Evolutionary conservation across 2,329 filamentous ascomycete species (phyloP).

Genomic region (Fusarium pseudonygamai): DNA sequence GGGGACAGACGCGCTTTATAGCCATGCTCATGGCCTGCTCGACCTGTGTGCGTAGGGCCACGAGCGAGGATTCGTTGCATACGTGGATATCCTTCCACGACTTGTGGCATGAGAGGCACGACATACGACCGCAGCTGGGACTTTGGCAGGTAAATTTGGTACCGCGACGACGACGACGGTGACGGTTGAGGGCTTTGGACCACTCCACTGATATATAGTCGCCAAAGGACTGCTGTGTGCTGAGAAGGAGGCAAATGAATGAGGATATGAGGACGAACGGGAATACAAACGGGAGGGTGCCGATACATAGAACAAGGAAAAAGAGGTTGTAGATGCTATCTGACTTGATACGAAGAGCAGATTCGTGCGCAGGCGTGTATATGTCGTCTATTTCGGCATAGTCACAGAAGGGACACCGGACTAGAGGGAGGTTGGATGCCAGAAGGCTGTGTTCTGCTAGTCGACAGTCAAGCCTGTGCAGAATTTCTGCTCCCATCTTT

Average conservation of each 20-base stretch:
- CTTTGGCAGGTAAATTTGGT: constrained; percentile 82
- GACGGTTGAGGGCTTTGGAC: constrained; percentile 68
- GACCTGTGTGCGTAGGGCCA: constrained; percentile 86
- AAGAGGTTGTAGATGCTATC: constrained; percentile 59
- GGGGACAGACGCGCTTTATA: constrained; percentile 93
- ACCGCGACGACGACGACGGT: constrained; percentile 76
- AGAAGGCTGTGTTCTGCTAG: constrained; percentile 80
- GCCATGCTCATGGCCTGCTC: constrained; percentile 94
- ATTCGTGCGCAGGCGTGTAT: constrained; percentile 67
- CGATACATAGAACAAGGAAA: constrained; percentile 63
- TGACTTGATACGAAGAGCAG: constrained; percentile 65
- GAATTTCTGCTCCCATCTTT: constrained; percentile 74
- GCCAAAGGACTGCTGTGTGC: constrained; percentile 54
- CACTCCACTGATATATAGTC: constrained; percentile 59
- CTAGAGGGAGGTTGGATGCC: constrained; percentile 76
- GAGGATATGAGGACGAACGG: constrained; percentile 60
- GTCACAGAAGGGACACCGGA: constrained; percentile 88
- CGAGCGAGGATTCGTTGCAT: constrained; percentile 85
- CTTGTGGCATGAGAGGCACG: constrained; percentile 84
- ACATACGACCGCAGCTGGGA: constrained; percentile 72
- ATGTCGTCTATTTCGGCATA: constrained; percentile 90
- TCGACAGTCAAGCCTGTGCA: constrained; percentile 80
- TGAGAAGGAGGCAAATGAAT: constrained; percentile 55
- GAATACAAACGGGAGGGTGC: constrained; percentile 66
- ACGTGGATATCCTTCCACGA: constrained; percentile 89